Conservation (phyloP, 73 alveolate species). For the Urostyla sp. region DNA sequence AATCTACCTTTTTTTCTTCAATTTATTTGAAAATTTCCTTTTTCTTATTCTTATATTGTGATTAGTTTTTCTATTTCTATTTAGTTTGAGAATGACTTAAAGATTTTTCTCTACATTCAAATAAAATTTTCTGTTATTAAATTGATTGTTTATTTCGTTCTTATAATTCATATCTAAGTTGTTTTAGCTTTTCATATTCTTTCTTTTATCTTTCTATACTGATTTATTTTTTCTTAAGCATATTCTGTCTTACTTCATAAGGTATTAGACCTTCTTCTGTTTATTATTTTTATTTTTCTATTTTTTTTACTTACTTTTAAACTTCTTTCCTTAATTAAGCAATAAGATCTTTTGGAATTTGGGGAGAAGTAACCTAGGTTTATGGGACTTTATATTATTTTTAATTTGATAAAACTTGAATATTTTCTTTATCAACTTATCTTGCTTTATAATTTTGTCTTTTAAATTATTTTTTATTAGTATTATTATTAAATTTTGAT, state of each 20-base stretch:
- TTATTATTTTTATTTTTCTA: too few species aligned
- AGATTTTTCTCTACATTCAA: neutral
- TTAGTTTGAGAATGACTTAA: slow-evolving; percentile 15
- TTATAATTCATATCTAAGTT: neutral
- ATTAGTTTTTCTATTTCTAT: neutral
- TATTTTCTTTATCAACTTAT: too few species aligned
- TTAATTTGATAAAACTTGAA: too few species aligned
- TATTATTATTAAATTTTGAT: too few species aligned
- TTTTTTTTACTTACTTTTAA: too few species aligned
- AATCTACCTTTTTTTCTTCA: neutral
- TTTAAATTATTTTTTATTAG: too few species aligned
- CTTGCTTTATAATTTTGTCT: too few species aligned
- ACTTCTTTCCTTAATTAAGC: too few species aligned
- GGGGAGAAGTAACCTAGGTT: too few species aligned
- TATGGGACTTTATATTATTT: too few species aligned
- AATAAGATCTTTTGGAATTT: too few species aligned
- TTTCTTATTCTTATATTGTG: neutral
- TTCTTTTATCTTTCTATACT: neutral
- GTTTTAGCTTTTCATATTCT: neutral
- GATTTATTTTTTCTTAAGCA: neutral
- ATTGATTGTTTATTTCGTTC: neutral
- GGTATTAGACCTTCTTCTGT: too few species aligned
- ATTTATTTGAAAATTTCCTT: neutral
- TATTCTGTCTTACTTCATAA: neutral
- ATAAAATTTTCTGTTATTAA: neutral